These are phyloP conservation scores for Cystobasidium tubakii DNA, from an alignment of 768 basidiomycete species.

Conservation along the genomic window DNA sequence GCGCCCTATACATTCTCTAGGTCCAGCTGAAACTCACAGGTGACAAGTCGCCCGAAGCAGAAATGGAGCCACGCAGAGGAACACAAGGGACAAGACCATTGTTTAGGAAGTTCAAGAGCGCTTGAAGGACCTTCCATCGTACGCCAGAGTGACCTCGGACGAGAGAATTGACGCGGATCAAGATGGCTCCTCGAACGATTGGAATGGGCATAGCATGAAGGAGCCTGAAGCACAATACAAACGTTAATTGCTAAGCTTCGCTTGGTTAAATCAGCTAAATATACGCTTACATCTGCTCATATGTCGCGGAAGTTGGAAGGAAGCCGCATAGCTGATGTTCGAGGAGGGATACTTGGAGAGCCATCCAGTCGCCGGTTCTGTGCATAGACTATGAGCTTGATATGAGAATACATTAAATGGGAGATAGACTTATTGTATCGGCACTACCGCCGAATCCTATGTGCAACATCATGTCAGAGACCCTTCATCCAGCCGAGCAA, in stretches of 20 bases:
- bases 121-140: slow-evolving; percentile 69
- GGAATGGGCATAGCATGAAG: slow-evolving; percentile 29
- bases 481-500: neutral
- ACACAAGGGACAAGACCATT: slow-evolving; percentile 66
- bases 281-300: slow-evolving; percentile 17
- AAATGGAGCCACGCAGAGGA: slow-evolving; percentile 75
- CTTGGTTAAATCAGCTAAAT: neutral
- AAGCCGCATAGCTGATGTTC: slow-evolving; percentile 36
- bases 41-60: slow-evolving; percentile 59
- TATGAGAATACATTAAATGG: neutral
- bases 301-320: slow-evolving; percentile 6
- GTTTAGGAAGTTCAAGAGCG: slow-evolving; percentile 66
- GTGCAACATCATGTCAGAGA: neutral
- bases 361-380: slow-evolving; percentile 22
- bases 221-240: neutral
- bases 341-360: slow-evolving; percentile 33
- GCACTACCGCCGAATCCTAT: slow-evolving; percentile 25
- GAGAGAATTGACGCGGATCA: slow-evolving; percentile 81
- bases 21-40: slow-evolving; percentile 37
- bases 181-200: slow-evolving; percentile 84
- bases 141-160: slow-evolving; percentile 83
- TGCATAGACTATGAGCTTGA: slow-evolving; percentile 19
- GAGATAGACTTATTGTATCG: slow-evolving; percentile 2
- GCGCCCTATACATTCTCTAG: too few species aligned
- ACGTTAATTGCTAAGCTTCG: too few species aligned